These are phyloP conservation scores for Fusarium sp. DNA, from an alignment of 2,329 filamentous ascomycete genomes.

Conservation along the genomic window DNA sequence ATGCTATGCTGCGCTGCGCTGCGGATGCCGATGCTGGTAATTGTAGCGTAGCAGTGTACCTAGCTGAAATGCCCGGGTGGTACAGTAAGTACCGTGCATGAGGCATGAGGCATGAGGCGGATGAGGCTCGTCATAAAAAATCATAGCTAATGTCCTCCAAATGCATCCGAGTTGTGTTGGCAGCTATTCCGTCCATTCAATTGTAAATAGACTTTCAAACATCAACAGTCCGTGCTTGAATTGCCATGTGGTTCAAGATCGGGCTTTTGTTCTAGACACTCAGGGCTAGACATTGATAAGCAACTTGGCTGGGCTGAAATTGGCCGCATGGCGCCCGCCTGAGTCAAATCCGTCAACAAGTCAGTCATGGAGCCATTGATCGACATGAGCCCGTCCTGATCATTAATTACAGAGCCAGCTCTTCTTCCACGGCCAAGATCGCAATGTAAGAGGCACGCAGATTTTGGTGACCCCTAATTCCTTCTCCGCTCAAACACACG, in stretches of 20 bases:
- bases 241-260: constrained; percentile 3
- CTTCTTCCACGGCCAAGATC: background rate
- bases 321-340: constrained; percentile 1
- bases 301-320: constrained; percentile 9
- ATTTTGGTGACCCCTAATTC: background rate
- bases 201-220: background rate
- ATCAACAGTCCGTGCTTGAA: background rate
- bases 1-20: background rate
- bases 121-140: background rate
- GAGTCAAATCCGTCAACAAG: constrained; percentile 8
- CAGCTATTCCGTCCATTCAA: background rate
- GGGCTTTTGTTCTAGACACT: background rate
- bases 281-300: background rate
- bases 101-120: background rate
- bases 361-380: constrained; percentile 3
- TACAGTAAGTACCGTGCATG: background rate
- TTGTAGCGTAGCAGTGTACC: background rate
- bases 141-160: background rate
- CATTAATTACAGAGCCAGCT: background rate
- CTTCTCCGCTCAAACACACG: background rate
- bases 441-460: background rate
- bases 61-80: background rate
- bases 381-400: constrained; percentile 7
- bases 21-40: constrained; percentile 9
- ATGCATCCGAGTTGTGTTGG: background rate